A percentile compares a stretch with the other conserved stretches of the same genome.
Evolutionary conservation across 225 moss, liverwort and hornwort species (phyloP).

Genomic region (Anthoceros angustus): DNA sequence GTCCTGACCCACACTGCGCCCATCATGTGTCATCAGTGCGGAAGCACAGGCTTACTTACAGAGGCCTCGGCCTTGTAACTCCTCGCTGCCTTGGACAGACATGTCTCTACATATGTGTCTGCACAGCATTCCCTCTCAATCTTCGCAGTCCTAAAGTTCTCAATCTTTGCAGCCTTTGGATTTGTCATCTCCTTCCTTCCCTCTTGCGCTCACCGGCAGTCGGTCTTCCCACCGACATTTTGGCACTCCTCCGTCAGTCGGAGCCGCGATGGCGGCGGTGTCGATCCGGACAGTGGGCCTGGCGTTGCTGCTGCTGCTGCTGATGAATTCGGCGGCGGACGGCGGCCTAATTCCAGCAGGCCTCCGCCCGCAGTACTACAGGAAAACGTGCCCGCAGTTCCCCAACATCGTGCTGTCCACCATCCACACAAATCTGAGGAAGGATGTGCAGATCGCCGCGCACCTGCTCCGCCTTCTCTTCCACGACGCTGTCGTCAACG

Average conservation of each 20-base stretch:
- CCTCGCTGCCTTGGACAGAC: too few species aligned
- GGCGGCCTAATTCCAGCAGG: background rate
- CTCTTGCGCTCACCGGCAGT: too few species aligned
- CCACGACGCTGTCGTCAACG: slow-evolving; percentile 10
- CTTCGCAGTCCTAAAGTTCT: too few species aligned
- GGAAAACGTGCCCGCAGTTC: background rate
- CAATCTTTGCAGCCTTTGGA: too few species aligned
- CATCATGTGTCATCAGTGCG: too few species aligned
- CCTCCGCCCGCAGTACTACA: background rate
- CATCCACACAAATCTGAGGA: background rate
- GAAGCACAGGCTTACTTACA: too few species aligned
- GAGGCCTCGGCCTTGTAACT: too few species aligned
- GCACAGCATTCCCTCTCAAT: too few species aligned
- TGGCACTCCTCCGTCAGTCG: background rate
- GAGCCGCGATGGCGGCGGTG: background rate
- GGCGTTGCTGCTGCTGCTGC: background rate
- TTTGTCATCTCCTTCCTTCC: too few species aligned
- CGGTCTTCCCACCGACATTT: too few species aligned
- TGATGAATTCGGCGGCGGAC: background rate
- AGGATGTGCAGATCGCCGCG: slow-evolving; percentile 1
- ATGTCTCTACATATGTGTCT: too few species aligned
- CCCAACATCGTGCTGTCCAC: background rate
- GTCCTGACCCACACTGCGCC: too few species aligned
- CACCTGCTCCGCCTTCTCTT: slow-evolving; percentile 7
- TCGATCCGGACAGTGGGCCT: background rate